phyloP scores from a whole-genome alignment of 192 early-diverging fungal genomes.

The Coemansia sp. region DNA sequence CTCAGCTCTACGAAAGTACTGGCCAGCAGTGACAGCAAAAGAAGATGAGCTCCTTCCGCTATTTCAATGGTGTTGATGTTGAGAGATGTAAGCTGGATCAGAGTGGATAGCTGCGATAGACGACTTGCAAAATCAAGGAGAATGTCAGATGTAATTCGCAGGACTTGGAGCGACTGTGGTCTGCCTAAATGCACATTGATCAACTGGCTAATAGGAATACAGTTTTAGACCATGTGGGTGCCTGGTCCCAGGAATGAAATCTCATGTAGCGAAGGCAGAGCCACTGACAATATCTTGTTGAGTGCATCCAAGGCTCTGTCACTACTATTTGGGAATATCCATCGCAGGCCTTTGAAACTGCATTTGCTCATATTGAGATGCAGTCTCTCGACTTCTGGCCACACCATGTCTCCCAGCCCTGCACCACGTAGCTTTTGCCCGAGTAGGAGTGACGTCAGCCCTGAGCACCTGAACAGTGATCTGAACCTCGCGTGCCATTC shows the following conservation, averaged over 20 bases:
- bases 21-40: background rate
- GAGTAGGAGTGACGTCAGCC: background rate
- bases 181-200: slow-evolving; percentile 20
- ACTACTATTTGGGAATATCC: background rate
- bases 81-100: background rate
- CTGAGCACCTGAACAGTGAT: slow-evolving; percentile 2
- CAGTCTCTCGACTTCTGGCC: slow-evolving; percentile 8
- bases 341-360: background rate
- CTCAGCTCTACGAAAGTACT: slow-evolving; percentile 13
- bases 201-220: slow-evolving; percentile 10
- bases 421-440: background rate
- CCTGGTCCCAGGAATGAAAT: slow-evolving; percentile 13
- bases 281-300: slow-evolving; percentile 2
- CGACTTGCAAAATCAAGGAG: background rate
- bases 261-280: slow-evolving; percentile 15
- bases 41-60: background rate
- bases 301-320: background rate
- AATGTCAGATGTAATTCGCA: slow-evolving; percentile 2
- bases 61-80: background rate
- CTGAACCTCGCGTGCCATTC: slow-evolving; percentile 8
- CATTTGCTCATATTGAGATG: background rate
- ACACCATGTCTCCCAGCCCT: background rate
- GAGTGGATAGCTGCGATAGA: background rate
- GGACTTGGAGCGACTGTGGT: background rate
- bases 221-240: background rate